These are phyloP conservation scores for Cyphellophora europaea DNA, from an alignment of 2,329 filamentous ascomycete genomes.

Conservation along the genomic window DNA sequence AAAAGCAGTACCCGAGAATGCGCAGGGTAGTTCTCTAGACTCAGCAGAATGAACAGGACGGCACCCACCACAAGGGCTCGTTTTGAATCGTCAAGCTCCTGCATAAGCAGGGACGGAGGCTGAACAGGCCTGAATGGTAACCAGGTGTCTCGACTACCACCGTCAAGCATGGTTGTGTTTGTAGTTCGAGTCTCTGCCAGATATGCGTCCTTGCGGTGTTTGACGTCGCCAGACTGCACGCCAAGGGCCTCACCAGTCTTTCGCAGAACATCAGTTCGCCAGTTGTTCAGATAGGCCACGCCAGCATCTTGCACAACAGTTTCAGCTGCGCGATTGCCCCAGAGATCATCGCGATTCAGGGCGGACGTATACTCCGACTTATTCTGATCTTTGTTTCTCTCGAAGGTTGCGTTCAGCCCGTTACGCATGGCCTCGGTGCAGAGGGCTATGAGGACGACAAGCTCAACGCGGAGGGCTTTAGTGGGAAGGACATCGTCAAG, in stretches of 20 bases:
- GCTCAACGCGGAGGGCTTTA: slow-evolving; percentile 22
- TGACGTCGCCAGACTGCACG: slow-evolving; percentile 21
- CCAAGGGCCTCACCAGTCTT: slow-evolving; percentile 58
- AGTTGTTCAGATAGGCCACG: slow-evolving; percentile 62
- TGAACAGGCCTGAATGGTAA: background rate
- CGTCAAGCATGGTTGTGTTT: slow-evolving; percentile 6
- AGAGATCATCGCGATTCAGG: slow-evolving; percentile 22
- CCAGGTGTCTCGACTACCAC: background rate
- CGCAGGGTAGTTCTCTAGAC: slow-evolving; percentile 60
- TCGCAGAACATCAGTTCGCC: slow-evolving; percentile 56
- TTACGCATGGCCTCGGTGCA: slow-evolving; percentile 30
- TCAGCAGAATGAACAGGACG: slow-evolving; percentile 56
- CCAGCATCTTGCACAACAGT: slow-evolving; percentile 54
- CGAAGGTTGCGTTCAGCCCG: slow-evolving; percentile 24
- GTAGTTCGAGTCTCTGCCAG: slow-evolving; percentile 19
- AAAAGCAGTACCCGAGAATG: slow-evolving; percentile 60
- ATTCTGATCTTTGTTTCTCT: slow-evolving; percentile 2
- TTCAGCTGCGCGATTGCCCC: slow-evolving; percentile 46
- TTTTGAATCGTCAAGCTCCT: slow-evolving; percentile 46
- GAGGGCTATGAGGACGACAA: slow-evolving; percentile 29
- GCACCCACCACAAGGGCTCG: slow-evolving; percentile 57
- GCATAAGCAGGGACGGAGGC: slow-evolving; percentile 1
- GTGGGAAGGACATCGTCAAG: slow-evolving; percentile 1
- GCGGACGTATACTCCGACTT: background rate
- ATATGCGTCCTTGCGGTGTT: slow-evolving; percentile 24